Evolutionary conservation across 192 early-diverging fungal species (phyloP), one percentile per base, ranked within the genome.

Genomic region (Umbelopsis sp.): DNA sequence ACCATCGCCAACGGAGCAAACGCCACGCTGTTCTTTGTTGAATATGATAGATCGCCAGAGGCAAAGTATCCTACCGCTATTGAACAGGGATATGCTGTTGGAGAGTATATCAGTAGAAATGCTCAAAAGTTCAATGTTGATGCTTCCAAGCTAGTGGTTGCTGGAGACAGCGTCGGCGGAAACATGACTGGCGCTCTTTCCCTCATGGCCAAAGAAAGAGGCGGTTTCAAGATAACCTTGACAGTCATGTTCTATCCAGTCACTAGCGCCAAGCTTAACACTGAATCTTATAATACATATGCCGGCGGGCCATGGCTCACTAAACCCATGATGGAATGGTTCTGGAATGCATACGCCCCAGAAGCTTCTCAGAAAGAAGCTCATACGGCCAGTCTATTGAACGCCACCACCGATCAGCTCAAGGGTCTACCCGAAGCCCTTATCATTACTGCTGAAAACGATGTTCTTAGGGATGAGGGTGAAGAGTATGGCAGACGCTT

Each of bases 141-240:
- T 27, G 64, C 22, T 22, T 46, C 61, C 30, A 49, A 55, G 5
- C n/a, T 74, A 15, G 73, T 65, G n/a, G 37, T 74, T 6, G 67
- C 52, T 30, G 73, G 73, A 22, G 73, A 74, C 33, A 68, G 66
- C 20, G 73, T 55, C 22, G 73, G 73, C 30, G 73, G 68, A n/a
- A 51, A 74, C 37, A 37, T 69, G 51, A 35, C 68, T 4, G 68
- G 23, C 16, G 68, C 30, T 12, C 4, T 69, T 15, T 44, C 48
- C 18, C 8, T 69, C 20, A 27, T 69, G 30, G 20, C 47, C 7
- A 69, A 69, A n/a, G 49, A 69, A 35, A 23, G 49, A 25, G 41
- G 20, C 1, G 68, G 68, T 30, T 49, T 49, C 45, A 21, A 45
- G 15, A 46, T 66, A 5, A 30, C 30, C 33, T n/a, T 61, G 11